A percentile compares a stretch with the other conserved stretches of the same genome.
These are phyloP conservation scores for Fusarium humuli DNA, from an alignment of 2,329 filamentous ascomycete genomes.

Conservation along the genomic window DNA sequence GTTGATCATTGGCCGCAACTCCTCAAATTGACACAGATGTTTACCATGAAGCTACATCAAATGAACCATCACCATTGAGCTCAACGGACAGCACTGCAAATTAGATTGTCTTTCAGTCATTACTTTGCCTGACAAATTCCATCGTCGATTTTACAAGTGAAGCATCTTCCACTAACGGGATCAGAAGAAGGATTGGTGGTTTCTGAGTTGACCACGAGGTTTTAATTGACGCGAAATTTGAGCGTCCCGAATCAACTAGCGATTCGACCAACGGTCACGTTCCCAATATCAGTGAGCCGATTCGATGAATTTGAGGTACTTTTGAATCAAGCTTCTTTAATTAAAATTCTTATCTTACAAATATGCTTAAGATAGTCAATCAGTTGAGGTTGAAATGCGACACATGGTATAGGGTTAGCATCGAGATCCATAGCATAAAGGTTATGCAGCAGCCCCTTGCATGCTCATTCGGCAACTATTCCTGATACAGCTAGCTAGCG, in stretches of 20 bases:
- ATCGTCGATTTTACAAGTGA: neutral
- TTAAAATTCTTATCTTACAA: neutral
- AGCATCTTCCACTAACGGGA: neutral
- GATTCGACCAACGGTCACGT: neutral
- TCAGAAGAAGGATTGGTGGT: fast-evolving
- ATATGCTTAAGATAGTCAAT: neutral
- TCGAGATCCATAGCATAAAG: too few species aligned
- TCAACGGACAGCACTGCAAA: neutral
- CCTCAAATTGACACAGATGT: fast-evolving
- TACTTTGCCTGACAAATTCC: neutral
- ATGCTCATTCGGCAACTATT: neutral
- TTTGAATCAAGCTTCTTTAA: neutral
- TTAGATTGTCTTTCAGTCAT: neutral
- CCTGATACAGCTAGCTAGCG: neutral
- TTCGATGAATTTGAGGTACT: neutral
- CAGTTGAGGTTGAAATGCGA: neutral
- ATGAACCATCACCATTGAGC: neutral
- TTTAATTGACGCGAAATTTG: neutral
- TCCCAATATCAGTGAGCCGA: neutral
- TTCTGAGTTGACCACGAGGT: neutral
- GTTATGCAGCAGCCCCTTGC: neutral
- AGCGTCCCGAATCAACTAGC: neutral
- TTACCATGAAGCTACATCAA: neutral
- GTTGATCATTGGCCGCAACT: neutral
- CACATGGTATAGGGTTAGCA: neutral